phyloP scores from a whole-genome alignment of 1,139 yeast species.

The Kurtzmaniella natalensis region DNA sequence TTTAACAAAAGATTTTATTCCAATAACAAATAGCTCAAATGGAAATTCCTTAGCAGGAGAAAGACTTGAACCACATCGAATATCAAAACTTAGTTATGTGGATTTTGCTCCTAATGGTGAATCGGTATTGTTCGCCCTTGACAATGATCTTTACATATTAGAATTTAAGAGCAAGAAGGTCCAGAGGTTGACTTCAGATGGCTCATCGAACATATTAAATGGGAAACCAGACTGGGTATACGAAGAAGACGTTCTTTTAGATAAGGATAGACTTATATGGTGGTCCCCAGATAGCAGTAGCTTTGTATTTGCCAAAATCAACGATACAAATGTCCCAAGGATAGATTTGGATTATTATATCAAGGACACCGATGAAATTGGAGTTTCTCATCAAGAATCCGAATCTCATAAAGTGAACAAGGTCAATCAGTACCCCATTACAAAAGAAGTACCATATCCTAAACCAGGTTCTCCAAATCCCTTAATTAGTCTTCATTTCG shows the following conservation, averaged over 20 bases:
- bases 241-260: constrained; percentile 81
- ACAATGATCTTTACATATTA: constrained; percentile 41
- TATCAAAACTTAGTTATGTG: constrained; percentile 37
- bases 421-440: constrained; percentile 53
- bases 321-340: constrained; percentile 67
- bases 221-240: constrained; percentile 71
- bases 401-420: constrained; percentile 14
- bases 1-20: constrained; percentile 16
- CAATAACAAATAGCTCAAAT: constrained; percentile 21
- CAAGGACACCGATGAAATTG: constrained; percentile 31
- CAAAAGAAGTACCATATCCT: constrained; percentile 64
- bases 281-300: constrained; percentile 76
- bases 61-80: constrained; percentile 5
- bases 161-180: constrained; percentile 18
- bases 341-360: constrained; percentile 64
- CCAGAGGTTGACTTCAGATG: constrained; percentile 59
- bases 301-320: constrained; percentile 59
- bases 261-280: constrained; percentile 68
- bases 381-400: constrained; percentile 19
- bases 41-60: constrained; percentile 6
- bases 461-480: constrained; percentile 86
- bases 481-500: constrained; percentile 19
- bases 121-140: constrained; percentile 29
- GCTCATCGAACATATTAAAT: constrained; percentile 62
- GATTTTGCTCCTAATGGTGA: constrained; percentile 39